phyloP scores from a whole-genome alignment of 225 moss, liverwort and hornwort genomes.

The Bryoerythrophyllum caledonicum region DNA sequence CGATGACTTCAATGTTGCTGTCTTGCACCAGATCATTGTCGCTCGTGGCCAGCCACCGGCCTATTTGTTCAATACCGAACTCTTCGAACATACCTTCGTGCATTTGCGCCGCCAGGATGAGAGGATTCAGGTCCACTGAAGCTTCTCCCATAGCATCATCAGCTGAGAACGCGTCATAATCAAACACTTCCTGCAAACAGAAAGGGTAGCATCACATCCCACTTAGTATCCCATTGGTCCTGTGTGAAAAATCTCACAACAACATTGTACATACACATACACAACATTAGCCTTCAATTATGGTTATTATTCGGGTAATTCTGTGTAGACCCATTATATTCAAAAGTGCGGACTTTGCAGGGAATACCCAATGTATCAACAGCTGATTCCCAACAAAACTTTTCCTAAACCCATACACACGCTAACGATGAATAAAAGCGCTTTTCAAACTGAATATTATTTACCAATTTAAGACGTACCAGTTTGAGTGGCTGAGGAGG shows the following conservation, averaged over 20 bases:
- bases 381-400: neutral
- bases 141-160: constrained; percentile 85
- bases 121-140: constrained; percentile 68
- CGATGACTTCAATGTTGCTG: constrained; percentile 65
- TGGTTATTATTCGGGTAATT: constrained; percentile 43
- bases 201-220: neutral
- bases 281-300: constrained; percentile 9
- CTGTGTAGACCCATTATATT: too few species aligned
- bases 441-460: neutral
- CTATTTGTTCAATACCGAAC: constrained; percentile 65
- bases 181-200: constrained; percentile 70
- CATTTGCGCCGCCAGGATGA: constrained; percentile 72
- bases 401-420: neutral
- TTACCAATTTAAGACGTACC: constrained; percentile 35
- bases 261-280: neutral
- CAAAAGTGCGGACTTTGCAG: neutral
- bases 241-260: constrained; percentile 17
- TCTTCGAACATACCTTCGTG: constrained; percentile 68
- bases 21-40: constrained; percentile 73
- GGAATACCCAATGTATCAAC: neutral
- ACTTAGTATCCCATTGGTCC: neutral
- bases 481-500: constrained; percentile 67
- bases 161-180: constrained; percentile 69
- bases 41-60: constrained; percentile 78
- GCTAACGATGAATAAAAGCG: constrained; percentile 7